Conservation (phyloP, 257 asterid species). For the Ehretia macrophylla region DNA sequence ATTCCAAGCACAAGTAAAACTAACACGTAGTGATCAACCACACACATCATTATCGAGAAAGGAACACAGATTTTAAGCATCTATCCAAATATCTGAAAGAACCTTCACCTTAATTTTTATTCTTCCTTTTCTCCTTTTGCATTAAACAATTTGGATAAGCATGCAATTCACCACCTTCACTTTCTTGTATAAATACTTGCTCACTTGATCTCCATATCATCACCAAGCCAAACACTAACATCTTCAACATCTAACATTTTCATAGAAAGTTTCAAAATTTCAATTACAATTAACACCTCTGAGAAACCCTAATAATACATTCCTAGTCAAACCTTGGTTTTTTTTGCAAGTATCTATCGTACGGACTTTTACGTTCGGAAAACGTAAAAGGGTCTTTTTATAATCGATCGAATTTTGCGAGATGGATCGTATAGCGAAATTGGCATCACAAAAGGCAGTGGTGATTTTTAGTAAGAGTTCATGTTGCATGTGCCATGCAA, state of each 20-base stretch:
- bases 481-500: conserved; percentile 87
- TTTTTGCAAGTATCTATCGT: too few species aligned
- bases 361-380: too few species aligned
- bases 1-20: conserved; percentile 10
- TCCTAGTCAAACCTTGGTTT: too few species aligned
- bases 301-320: too few species aligned
- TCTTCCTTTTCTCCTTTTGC: conserved; percentile 4
- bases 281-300: too few species aligned
- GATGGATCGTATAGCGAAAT: conserved; percentile 52
- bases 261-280: too few species aligned
- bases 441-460: conserved; percentile 61
- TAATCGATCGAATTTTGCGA: too few species aligned
- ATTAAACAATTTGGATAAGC: conserved; percentile 13
- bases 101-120: conserved; percentile 23
- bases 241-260: neutral
- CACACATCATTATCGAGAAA: conserved; percentile 10
- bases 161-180: conserved; percentile 5
- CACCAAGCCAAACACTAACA: neutral
- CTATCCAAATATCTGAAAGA: conserved; percentile 44
- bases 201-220: neutral
- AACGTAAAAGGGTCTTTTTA: too few species aligned
- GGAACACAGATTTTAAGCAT: conserved; percentile 11
- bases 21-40: conserved; percentile 11
- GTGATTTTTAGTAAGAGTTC: conserved; percentile 81
- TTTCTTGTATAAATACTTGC: conserved; percentile 13